phyloP scores from a whole-genome alignment of 257 asterid species.

The Leptodermis oblonga region DNA sequence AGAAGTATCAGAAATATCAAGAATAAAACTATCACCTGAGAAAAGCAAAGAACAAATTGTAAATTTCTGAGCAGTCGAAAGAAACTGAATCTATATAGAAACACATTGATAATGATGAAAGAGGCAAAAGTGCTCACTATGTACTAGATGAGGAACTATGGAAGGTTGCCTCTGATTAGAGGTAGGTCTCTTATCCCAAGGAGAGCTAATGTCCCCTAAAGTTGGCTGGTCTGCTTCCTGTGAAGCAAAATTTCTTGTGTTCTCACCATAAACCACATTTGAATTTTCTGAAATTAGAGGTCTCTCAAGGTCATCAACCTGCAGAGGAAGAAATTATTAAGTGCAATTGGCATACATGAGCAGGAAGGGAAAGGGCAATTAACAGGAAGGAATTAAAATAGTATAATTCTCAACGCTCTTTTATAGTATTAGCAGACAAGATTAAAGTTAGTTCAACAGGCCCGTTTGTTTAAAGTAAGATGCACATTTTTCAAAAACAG shows the following conservation, averaged over 20 bases:
- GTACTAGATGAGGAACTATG: constrained; percentile 46
- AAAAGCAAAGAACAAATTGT: constrained; percentile 6
- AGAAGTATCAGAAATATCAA: constrained; percentile 68
- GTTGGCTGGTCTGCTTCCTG: constrained; percentile 41
- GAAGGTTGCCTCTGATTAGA: constrained; percentile 50
- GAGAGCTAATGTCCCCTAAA: constrained; percentile 37
- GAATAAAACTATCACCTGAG: constrained; percentile 86
- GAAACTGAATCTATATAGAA: constrained; percentile 5
- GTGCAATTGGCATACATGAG: constrained; percentile 19
- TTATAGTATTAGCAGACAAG: neutral
- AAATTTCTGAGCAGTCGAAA: constrained; percentile 8
- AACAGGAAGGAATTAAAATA: neutral
- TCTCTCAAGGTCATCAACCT: constrained; percentile 83
- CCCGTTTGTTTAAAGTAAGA: neutral
- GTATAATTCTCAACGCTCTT: neutral
- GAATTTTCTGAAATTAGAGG: constrained; percentile 78
- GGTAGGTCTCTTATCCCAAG: constrained; percentile 38
- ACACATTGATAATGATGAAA: constrained; percentile 6
- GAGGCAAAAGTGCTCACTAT: constrained; percentile 43
- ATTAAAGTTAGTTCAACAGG: neutral
- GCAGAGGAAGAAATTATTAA: constrained; percentile 21
- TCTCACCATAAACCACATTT: constrained; percentile 36
- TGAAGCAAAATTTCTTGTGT: constrained; percentile 30
- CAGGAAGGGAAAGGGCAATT: neutral
- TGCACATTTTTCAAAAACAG: neutral